A percentile compares a stretch with the other conserved stretches of the same genome.
Evolutionary conservation across 2,329 filamentous ascomycete species (phyloP).

Genomic region (Colletotrichum lentis): DNA sequence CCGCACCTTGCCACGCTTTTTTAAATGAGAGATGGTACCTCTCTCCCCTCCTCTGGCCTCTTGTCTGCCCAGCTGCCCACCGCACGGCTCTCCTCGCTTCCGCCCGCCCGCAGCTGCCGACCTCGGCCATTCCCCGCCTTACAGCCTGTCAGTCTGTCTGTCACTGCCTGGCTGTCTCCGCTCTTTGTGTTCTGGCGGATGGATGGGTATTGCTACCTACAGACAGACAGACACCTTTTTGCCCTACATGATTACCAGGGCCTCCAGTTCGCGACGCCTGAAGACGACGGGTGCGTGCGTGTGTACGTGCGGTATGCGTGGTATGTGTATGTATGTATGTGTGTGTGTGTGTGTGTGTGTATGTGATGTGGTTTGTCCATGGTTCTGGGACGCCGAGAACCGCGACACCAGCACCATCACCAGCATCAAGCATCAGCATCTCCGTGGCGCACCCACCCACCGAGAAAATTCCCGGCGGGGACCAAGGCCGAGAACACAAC

Average conservation of each 20-base stretch:
- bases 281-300: background rate
- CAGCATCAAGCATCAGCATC: too few species aligned
- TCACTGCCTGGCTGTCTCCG: background rate
- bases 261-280: background rate
- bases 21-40: slow-evolving; percentile 10
- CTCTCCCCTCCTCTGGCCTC: background rate
- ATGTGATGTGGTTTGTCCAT: too few species aligned
- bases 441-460: too few species aligned
- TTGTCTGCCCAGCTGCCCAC: too few species aligned
- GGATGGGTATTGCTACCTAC: too few species aligned
- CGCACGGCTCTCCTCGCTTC: too few species aligned
- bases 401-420: too few species aligned
- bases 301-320: too few species aligned
- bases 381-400: too few species aligned
- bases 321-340: too few species aligned
- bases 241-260: background rate
- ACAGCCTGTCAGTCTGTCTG: background rate
- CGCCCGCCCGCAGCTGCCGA: background rate
- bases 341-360: too few species aligned
- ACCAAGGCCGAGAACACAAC: background rate
- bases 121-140: background rate
- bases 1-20: background rate
- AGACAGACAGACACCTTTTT: background rate
- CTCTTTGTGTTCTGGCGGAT: too few species aligned
- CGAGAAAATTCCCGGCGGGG: background rate